Percentiles rank a stretch among this genome's conserved stretches.
phyloP scores from a whole-genome alignment of 257 asterid genomes.

The Solanum sitiens region DNA sequence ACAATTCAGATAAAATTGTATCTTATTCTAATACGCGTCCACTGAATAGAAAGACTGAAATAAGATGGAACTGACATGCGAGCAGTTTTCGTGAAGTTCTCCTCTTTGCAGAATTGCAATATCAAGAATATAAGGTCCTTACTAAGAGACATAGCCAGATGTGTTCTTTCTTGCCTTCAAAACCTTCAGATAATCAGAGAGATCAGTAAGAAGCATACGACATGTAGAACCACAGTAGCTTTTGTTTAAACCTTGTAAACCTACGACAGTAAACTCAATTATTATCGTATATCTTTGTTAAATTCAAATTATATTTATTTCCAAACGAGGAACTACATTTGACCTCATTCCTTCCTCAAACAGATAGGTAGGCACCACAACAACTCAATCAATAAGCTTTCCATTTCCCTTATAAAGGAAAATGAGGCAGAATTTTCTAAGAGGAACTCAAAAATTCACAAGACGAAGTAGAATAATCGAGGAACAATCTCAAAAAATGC shows the following conservation, averaged over 20 bases:
- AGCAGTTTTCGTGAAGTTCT: slow-evolving; percentile 49
- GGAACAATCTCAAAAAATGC: background rate
- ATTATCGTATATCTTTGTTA: background rate
- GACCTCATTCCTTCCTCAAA: background rate
- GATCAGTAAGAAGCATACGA: background rate
- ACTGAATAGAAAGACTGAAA: background rate
- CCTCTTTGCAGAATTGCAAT: slow-evolving; percentile 61
- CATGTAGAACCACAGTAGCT: background rate
- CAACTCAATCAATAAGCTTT: background rate
- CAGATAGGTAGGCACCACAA: background rate
- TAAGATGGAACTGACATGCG: slow-evolving; percentile 37
- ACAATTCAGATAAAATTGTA: background rate
- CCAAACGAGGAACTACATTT: background rate
- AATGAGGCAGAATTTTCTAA: background rate
- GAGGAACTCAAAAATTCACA: background rate
- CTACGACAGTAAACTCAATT: background rate
- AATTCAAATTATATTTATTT: background rate
- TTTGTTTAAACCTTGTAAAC: background rate
- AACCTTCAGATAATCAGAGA: background rate
- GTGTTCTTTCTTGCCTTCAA: background rate
- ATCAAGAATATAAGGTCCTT: slow-evolving; percentile 63
- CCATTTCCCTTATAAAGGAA: background rate
- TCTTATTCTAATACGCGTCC: background rate
- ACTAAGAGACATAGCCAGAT: slow-evolving; percentile 24
- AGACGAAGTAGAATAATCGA: background rate